Evolutionary conservation across 108 stramenopile species (phyloP).

Genomic region (Cyclotella atomus): DNA sequence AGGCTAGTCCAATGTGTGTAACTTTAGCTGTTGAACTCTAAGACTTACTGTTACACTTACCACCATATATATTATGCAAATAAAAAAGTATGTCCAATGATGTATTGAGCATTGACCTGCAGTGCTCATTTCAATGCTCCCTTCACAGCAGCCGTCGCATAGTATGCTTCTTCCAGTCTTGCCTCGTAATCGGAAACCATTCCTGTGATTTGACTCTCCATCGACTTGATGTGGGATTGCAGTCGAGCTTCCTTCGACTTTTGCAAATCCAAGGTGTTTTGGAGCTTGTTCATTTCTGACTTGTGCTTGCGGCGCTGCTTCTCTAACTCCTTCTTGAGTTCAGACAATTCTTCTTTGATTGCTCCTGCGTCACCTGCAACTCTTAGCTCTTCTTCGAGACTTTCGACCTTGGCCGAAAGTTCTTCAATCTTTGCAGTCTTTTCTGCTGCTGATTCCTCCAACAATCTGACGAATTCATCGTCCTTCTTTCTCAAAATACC

Average conservation of each 20-base stretch:
- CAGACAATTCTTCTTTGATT: conserved; percentile 15
- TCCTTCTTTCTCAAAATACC: conserved; percentile 20
- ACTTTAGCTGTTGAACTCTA: too few relatives aligned
- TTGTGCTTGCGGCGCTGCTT: conserved; percentile 37
- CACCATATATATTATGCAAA: too few relatives aligned
- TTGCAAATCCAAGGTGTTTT: conserved; percentile 43
- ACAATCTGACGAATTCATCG: conserved; percentile 12
- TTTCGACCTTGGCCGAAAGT: conserved; percentile 13
- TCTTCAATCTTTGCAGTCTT: conserved; percentile 17
- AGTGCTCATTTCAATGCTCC: not conserved
- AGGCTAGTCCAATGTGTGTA: too few relatives aligned
- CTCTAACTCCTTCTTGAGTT: conserved; percentile 40
- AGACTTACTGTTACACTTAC: too few relatives aligned
- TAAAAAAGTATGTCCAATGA: too few relatives aligned
- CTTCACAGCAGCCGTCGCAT: conserved; percentile 12
- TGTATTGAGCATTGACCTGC: too few relatives aligned
- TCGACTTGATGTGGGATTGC: conserved; percentile 36
- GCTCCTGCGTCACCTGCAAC: not conserved
- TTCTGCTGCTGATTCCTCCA: conserved; percentile 2
- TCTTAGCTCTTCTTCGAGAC: conserved; percentile 20
- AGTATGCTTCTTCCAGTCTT: conserved; percentile 29
- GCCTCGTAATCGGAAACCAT: conserved; percentile 49
- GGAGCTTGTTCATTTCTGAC: conserved; percentile 42
- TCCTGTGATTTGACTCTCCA: conserved; percentile 45
- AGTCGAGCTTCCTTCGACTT: conserved; percentile 42